Percentiles rank a stretch among this genome's conserved stretches.
Evolutionary conservation across 2,329 filamentous ascomycete species (phyloP).

Genomic region (Fusarium mexicanum): DNA sequence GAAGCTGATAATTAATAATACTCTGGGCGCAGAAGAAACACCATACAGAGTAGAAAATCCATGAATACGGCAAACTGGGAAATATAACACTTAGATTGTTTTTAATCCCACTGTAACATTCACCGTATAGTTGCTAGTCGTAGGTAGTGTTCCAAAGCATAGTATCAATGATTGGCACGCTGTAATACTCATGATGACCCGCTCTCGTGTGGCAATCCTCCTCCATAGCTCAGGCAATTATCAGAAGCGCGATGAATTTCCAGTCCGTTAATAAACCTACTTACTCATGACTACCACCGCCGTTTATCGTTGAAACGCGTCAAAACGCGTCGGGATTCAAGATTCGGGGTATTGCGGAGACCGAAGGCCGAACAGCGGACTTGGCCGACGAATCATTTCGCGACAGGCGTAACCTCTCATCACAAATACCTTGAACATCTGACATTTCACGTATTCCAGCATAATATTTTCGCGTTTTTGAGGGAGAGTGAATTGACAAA

Average conservation of each 20-base stretch:
- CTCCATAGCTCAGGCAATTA: accelerated
- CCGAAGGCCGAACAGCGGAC: neutral
- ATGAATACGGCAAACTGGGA: no score
- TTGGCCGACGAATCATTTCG: neutral
- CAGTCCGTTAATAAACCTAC: no score
- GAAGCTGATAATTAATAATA: neutral
- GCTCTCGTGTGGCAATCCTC: neutral
- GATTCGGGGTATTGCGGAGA: neutral
- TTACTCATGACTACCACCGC: no score
- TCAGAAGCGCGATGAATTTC: neutral
- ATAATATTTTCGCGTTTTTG: neutral
- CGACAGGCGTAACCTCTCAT: neutral
- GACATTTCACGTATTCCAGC: accelerated
- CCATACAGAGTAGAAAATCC: no score
- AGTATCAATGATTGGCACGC: no score
- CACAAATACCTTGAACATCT: neutral
- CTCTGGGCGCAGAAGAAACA: neutral
- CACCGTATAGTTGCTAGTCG: accelerated
- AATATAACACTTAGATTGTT: no score
- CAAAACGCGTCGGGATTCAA: neutral
- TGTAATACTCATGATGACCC: no score
- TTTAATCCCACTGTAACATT: accelerated
- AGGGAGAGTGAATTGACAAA: no score
- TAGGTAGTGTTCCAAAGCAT: no score
- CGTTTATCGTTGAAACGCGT: neutral